Evolutionary conservation across 2,329 filamentous ascomycete genomes (phyloP), one percentile per base, ranked within the genome.

Genomic region (Talaromyces amestolkiae): DNA sequence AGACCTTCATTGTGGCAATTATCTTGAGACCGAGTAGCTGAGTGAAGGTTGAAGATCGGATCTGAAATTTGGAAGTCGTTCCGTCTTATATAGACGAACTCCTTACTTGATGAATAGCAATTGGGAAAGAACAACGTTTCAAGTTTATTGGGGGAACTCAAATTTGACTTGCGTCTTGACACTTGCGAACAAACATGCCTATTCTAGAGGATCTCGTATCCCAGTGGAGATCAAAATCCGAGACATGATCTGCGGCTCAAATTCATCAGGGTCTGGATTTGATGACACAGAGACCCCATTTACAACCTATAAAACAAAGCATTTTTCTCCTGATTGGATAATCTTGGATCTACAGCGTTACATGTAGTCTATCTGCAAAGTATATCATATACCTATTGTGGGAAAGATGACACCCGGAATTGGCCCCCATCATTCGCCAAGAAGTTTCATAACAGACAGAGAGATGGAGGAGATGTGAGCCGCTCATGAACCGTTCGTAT

Each of bases 1-100:
- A 41, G 13, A 35, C 31, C 15, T 47, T 63, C 61, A 63, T 63
- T 63, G n/a, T 56, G 31, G 35, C 9, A 35, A 37, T 10, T 9
- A 1, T 39, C 31, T 56, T 19, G 11, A 37, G 19, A 5, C 11
- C 37, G 33, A 56, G 19, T 39, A 19, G n/a, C 10, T 33, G 5
- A 37, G 33, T 39, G 53, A 56, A 37, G 33, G 6, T 31, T 24
- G 33, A 56, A 24, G 53, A 56, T 17, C n/a, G 37, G 33, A 24
- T 56, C 11, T 22, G 6, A 37, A 37, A 22, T 19, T 8, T 37
- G 53, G 33, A 37, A 4, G 53, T 37, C 27, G 19, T 9, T 10
- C 11, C 33, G 6, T 39, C 53, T 56, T 56, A 56, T 56, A 39
- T 56, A 56, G n/a, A 56, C 33, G 13, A 37, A 22, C 8, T 54